Conservation (phyloP, 768 basidiomycete species). For the Phaeolepiota aurea region DNA sequence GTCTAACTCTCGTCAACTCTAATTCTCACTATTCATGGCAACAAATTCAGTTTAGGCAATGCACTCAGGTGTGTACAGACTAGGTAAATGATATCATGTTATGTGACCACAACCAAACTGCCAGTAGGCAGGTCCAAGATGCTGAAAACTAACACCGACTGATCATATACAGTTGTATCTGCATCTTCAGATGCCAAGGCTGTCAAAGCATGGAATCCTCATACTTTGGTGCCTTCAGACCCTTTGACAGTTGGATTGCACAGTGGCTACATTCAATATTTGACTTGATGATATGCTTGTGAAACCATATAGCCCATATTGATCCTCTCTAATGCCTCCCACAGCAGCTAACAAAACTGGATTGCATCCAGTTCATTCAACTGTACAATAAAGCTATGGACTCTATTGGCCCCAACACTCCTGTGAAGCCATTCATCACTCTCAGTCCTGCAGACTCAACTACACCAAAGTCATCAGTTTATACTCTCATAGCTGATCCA, state of each 20-base stretch:
- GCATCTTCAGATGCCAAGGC: conserved; percentile 96
- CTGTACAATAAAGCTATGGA: conserved; percentile 89
- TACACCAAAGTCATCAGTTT: conserved; percentile 63
- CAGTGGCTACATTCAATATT: conserved; percentile 82
- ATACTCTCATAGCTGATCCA: conserved; percentile 74
- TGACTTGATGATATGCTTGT: conserved; percentile 58
- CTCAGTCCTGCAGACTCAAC: conserved; percentile 60
- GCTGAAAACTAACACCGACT: conserved; percentile 1
- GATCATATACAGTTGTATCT: conserved; percentile 57
- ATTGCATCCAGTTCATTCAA: conserved; percentile 93
- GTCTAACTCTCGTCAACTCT: conserved; percentile 6
- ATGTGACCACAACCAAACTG: conserved; percentile 86
- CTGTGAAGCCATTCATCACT: conserved; percentile 49
- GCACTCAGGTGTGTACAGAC: conserved; percentile 83
- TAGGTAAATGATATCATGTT: conserved; percentile 96
- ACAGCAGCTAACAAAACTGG: conserved; percentile 76
- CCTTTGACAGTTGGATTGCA: conserved; percentile 65
- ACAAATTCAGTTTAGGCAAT: conserved; percentile 73
- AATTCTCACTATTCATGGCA: conserved; percentile 19
- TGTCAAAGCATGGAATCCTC: conserved; percentile 89
- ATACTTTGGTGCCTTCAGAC: conserved; percentile 48
- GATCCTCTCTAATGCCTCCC: conserved; percentile 7
- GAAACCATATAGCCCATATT: not conserved
- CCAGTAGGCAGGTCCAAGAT: conserved; percentile 29
- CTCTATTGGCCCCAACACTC: conserved; percentile 7